These are phyloP conservation scores for Vitis rotundifolia DNA, from an alignment of 164 flowering plant species.

Conservation along the genomic window DNA sequence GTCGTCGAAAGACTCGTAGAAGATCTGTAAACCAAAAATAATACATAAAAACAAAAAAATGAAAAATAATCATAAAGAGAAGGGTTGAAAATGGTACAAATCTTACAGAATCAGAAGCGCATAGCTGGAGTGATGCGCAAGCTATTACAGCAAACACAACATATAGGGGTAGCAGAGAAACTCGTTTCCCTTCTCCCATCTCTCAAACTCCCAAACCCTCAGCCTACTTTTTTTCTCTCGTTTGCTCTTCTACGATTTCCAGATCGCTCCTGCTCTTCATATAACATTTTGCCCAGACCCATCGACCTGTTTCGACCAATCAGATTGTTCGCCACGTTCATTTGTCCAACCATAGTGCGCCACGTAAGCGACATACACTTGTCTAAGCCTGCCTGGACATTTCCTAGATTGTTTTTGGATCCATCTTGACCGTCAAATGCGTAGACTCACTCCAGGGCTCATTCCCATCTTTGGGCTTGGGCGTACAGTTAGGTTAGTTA, in stretches of 20 bases:
- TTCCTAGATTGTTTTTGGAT: too few species aligned
- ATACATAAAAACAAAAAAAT: not conserved
- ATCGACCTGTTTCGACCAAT: constrained; percentile 55
- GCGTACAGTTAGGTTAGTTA: too few species aligned
- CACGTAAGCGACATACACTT: constrained; percentile 23
- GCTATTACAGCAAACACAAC: constrained; percentile 20
- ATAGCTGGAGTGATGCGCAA: constrained; percentile 26
- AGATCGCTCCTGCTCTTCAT: not conserved
- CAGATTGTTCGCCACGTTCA: constrained; percentile 38
- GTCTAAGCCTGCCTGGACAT: too few species aligned
- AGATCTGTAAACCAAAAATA: constrained; percentile 34
- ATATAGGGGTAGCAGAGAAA: constrained; percentile 4
- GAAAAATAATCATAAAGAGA: not conserved
- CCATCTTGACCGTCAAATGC: too few species aligned
- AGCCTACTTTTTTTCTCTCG: constrained; percentile 2
- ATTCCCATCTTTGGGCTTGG: too few species aligned
- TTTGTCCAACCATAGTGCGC: constrained; percentile 26
- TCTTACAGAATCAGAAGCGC: constrained; percentile 30
- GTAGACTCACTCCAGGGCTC: too few species aligned
- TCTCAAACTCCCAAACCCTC: not conserved
- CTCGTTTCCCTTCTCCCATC: constrained; percentile 23
- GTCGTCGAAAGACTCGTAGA: constrained; percentile 84
- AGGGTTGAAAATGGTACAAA: too few species aligned
- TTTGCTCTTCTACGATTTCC: too few species aligned
- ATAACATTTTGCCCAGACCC: constrained; percentile 7